Evolutionary conservation across 2,329 filamentous ascomycete genomes (phyloP), one percentile per base, ranked within the genome.

Genomic region (Sporothrix protearum): DNA sequence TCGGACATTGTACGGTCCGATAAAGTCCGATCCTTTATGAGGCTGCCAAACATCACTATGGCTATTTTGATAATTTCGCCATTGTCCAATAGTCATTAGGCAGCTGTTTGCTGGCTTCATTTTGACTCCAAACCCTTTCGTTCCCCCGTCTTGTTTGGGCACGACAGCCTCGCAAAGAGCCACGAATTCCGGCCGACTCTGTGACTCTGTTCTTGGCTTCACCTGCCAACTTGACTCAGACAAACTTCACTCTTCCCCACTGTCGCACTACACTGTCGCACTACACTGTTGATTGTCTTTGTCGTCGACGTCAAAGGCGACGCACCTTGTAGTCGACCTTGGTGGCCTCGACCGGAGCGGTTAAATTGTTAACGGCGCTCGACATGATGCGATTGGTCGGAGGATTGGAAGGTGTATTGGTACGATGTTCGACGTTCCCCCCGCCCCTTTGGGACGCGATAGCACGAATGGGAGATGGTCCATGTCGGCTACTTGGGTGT

Each of bases 271-370:
- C n/a, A n/a, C n/a, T n/a, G n/a, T 45, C 5, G 25, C 9, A 12
- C 25, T 45, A 10, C 10, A 12, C n/a, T 47, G 16, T 53, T 53
- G 19, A 4, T 1, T 51, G 8, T 51, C 25, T 12, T 30, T 33
- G 12, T n/a, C 39, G 9, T 39, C 19, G 22, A 10, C 12, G 10
- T 5, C 28, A 9, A 66, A 28, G 5, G n/a, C 14, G 12, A 28
- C 57, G 14, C 45, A 70, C 69, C 69, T 69, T 71, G 55, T 71
- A 71, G 28, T 68, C 64, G 33, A 71, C 70, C 70, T 71, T 71
- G 70, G 70, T 71, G 51, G 19, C 42, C 51, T 55, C 70, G 12
- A 71, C 36, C 3, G 70, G 68, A 12, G 63, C 64, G 14, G 39
- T 30, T 42, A 71, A 53, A 6, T 36, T 61, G 30, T 71, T 64